A percentile compares a stretch with the other conserved stretches of the same genome.
Evolutionary conservation across 495 filamentous ascomycete species (phyloP).

Genomic region (Talaromyces adpressus): DNA sequence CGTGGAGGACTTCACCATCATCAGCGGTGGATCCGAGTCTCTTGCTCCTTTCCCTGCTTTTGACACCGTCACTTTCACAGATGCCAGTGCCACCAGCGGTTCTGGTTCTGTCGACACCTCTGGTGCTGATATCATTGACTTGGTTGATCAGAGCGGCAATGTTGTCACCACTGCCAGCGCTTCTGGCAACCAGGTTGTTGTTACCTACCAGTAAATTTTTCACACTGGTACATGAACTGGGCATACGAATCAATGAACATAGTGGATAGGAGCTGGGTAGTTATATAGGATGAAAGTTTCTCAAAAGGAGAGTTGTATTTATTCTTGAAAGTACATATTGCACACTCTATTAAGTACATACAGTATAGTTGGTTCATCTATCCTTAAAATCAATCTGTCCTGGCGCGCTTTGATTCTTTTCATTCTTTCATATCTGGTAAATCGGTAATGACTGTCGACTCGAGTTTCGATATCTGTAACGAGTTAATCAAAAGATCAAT

Average conservation of each 20-base stretch:
- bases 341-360: neutral
- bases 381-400: neutral
- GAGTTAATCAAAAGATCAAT: neutral
- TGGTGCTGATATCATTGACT: constrained; percentile 1
- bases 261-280: neutral
- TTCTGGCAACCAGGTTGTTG: constrained; percentile 3
- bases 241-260: neutral
- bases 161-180: neutral
- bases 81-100: constrained; percentile 23
- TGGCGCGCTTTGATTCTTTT: neutral
- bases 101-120: neutral
- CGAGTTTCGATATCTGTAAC: neutral
- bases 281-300: neutral
- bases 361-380: neutral
- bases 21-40: constrained; percentile 16
- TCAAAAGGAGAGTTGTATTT: neutral
- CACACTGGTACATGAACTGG: neutral
- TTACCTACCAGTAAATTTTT: constrained; percentile 5
- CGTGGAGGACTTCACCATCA: constrained; percentile 52
- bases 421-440: neutral
- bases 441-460: neutral
- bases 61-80: constrained; percentile 42
- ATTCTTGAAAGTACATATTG: neutral
- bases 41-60: constrained; percentile 52
- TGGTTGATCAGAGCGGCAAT: neutral